These are phyloP conservation scores for Pholiota adiposa DNA, from an alignment of 1,284 basidiomycete genomes.

Conservation along the genomic window DNA sequence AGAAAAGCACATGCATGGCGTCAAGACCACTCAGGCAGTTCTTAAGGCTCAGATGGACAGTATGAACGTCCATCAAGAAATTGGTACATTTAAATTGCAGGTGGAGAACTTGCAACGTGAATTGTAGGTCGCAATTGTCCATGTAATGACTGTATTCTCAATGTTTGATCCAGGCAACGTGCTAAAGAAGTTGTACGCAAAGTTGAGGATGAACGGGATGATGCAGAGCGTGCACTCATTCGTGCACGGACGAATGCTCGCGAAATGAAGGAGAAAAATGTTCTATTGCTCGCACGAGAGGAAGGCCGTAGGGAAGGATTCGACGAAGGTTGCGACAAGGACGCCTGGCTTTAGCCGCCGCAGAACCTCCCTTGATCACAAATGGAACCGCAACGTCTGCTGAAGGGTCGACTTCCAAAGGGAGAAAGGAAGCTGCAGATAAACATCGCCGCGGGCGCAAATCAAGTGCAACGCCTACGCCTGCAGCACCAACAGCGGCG, in stretches of 20 bases:
- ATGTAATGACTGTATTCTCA: not conserved
- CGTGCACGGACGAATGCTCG: slow-evolving; percentile 36
- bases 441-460: slow-evolving; percentile 1
- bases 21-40: slow-evolving; percentile 30
- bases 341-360: slow-evolving; percentile 20
- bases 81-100: slow-evolving; percentile 31
- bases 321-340: slow-evolving; percentile 36
- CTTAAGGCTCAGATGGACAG: slow-evolving; percentile 33
- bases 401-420: not conserved
- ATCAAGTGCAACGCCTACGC: not conserved
- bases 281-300: slow-evolving; percentile 35
- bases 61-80: slow-evolving; percentile 31
- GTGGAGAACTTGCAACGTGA: slow-evolving; percentile 32
- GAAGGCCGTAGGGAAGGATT: slow-evolving; percentile 39
- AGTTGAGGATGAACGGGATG: slow-evolving; percentile 36
- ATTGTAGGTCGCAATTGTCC: slow-evolving; percentile 28
- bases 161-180: slow-evolving; percentile 21
- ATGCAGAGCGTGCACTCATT: slow-evolving; percentile 33
- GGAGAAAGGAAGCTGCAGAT: not conserved
- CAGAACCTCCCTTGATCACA: slow-evolving; percentile 4
- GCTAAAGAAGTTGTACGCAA: slow-evolving; percentile 28
- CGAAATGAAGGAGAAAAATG: slow-evolving; percentile 35
- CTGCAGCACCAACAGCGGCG: not conserved
- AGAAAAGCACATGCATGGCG: slow-evolving; percentile 26
- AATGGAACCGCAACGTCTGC: not conserved